Base-by-base conservation (phyloP, 805 yeast genomes). In the Millerozyma acaciae region DNA sequence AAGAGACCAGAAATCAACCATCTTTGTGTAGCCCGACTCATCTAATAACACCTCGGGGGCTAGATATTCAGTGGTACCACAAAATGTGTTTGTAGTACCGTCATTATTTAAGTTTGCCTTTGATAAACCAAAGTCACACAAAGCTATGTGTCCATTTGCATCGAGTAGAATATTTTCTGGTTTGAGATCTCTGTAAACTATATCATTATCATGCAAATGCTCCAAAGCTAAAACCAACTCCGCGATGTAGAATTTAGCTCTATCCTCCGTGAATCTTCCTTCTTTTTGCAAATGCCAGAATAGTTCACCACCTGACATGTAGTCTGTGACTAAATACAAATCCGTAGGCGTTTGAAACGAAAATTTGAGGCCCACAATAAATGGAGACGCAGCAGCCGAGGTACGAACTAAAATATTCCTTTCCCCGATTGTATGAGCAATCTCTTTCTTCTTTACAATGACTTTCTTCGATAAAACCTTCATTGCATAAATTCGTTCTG, bases 1-100 rank as follows among this genome's bases (percentile, higher is more conserved):
- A 38, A 93, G 67, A 2, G 97, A 89, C 98, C 98, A 93, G 51
- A 93, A 93, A 60, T 93, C 98, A 40, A 93, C 98, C 97, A 93
- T 90, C 61, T 89, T 88, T 23, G 97, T 93, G 65, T 93, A 93
- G 12, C 98, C 98, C 34, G 85, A 76, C 60, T 93, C 98, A 63
- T 93, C 97, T 34, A 93, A 70, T 46, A 93, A 70, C 12, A 93
- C 94, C 60, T 93, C 98, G 2, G 98, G 98, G 0, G 98, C 98
- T 43, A 93, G 71, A 59, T 93, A 93, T 65, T 93, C 98, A 5
- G 98, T 93, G 14, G 98, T 93, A 38, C 98, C 98, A 62, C 98
- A 93, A 51, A 93, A 93, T 0, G 98, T 93, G 59, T 90, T 93
- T 3, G 97, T 89, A 25, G 97, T 88, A 37, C 86, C 85, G 51